Conservation (phyloP, 1,139 yeast species). For the Hyphopichia buzzinii region DNA sequence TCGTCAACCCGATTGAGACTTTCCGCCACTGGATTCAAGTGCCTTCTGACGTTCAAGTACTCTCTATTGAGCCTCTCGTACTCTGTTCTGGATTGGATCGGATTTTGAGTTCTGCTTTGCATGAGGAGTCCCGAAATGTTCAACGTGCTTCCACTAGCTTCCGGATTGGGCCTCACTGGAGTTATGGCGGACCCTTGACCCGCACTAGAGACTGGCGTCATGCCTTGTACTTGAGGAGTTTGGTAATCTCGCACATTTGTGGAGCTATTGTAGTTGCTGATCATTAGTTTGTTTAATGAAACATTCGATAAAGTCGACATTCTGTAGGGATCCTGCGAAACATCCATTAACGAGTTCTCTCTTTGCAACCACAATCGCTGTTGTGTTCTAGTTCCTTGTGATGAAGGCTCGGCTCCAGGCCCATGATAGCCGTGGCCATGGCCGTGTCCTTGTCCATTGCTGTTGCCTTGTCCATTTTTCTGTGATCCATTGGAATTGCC, state of each 20-base stretch:
- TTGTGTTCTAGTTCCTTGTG: constrained; percentile 66
- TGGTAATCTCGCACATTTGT: constrained; percentile 23
- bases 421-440: constrained; percentile 10
- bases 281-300: constrained; percentile 49
- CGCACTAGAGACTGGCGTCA: background rate
- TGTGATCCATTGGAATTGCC: constrained; percentile 8
- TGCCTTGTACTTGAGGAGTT: constrained; percentile 4
- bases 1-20: constrained; percentile 50
- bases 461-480: constrained; percentile 4
- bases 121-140: constrained; percentile 32
- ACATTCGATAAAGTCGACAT: constrained; percentile 40
- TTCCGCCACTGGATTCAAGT: constrained; percentile 66
- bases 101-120: constrained; percentile 39
- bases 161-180: constrained; percentile 5
- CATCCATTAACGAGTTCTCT: constrained; percentile 66
- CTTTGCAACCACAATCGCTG: constrained; percentile 81
- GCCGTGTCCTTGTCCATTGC: constrained; percentile 9
- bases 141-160: constrained; percentile 10
- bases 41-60: constrained; percentile 65
- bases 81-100: constrained; percentile 67
- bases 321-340: constrained; percentile 36
- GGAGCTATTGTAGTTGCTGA: constrained; percentile 28
- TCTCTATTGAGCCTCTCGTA: constrained; percentile 76
- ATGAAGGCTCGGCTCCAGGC: constrained; percentile 12
- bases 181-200: background rate